Conservation (phyloP, 345 rosid genomes). For the Raphanus sativus region DNA sequence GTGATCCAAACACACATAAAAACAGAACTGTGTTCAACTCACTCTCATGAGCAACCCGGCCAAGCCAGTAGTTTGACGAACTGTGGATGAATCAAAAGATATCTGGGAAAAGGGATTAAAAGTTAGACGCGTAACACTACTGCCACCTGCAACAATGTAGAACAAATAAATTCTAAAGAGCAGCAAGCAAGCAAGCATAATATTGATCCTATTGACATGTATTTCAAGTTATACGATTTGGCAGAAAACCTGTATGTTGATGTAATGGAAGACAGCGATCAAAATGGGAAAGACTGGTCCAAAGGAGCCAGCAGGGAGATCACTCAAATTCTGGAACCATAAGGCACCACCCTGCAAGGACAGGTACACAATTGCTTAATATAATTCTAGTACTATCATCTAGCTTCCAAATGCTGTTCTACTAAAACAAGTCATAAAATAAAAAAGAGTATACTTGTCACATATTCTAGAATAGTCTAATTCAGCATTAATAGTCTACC, state of each 20-base stretch:
- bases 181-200: background rate
- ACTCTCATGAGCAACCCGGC: constrained; percentile 62
- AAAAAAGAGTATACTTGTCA: background rate
- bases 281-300: constrained; percentile 74
- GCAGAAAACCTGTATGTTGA: constrained; percentile 69
- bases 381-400: background rate
- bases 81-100: constrained; percentile 50
- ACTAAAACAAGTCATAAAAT: background rate
- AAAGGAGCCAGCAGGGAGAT: constrained; percentile 52
- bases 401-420: background rate
- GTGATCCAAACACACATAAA: background rate
- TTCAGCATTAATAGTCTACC: no score
- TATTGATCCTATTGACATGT: background rate
- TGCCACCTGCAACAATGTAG: constrained; percentile 5
- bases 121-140: constrained; percentile 10
- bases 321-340: constrained; percentile 90
- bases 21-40: constrained; percentile 38
- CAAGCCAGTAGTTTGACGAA: constrained; percentile 44
- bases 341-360: constrained; percentile 76
- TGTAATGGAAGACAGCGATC: constrained; percentile 70
- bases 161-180: constrained; percentile 10
- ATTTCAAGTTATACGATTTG: background rate
- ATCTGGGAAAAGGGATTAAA: constrained; percentile 48
- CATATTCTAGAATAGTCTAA: background rate
- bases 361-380: background rate